Evolutionary conservation across 768 basidiomycete species (phyloP).

Genomic region (Collybiopsis luxurians): DNA sequence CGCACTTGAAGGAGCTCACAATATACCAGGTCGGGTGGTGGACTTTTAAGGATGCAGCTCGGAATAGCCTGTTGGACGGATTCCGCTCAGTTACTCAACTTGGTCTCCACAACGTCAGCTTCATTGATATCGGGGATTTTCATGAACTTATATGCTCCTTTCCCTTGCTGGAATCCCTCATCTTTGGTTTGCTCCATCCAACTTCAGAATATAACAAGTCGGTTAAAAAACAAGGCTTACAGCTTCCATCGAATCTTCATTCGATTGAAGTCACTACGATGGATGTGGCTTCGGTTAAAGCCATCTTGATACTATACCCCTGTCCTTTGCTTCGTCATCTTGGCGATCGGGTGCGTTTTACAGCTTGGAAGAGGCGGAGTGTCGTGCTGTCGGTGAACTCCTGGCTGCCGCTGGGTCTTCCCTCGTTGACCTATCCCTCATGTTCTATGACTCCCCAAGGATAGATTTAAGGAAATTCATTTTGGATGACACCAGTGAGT

Average conservation of each 20-base stretch:
- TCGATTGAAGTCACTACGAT: neutral
- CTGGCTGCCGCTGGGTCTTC: neutral
- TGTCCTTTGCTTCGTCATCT: neutral
- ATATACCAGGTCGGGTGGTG: conserved; percentile 3
- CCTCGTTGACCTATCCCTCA: neutral
- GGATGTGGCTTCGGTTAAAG: neutral
- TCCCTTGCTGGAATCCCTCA: conserved; percentile 1
- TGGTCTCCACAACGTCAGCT: neutral
- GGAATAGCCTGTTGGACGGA: neutral
- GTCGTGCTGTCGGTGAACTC: neutral
- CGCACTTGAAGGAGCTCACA: neutral
- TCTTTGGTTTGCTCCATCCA: neutral
- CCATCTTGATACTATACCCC: neutral
- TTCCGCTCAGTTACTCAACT: conserved; percentile 1
- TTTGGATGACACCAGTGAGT: neutral
- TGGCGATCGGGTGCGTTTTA: conserved; percentile 5
- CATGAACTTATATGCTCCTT: conserved; percentile 6
- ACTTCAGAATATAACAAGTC: neutral
- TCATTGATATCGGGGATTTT: neutral
- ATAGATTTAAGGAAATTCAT: neutral
- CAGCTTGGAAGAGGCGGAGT: neutral
- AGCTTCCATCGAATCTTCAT: neutral
- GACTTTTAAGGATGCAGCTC: neutral
- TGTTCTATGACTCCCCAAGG: neutral
- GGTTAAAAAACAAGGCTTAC: neutral